phyloP scores from a whole-genome alignment of 2,329 filamentous ascomycete species.

The Escovopsis sp. region DNA sequence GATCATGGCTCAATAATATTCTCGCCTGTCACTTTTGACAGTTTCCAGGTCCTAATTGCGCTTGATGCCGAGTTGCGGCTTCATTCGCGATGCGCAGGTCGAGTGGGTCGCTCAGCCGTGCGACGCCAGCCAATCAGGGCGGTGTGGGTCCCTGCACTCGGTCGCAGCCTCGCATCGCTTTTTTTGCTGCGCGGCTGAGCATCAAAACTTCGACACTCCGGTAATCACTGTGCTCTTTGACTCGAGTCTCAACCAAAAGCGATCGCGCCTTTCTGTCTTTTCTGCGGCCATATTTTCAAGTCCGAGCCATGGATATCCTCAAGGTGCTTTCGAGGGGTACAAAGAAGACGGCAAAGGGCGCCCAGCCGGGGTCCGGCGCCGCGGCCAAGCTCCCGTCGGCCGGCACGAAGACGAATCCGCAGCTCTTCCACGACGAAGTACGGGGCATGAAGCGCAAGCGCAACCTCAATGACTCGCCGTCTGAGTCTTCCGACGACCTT shows the following conservation, averaged over 20 bases:
- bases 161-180: too few relatives aligned
- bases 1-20: too few relatives aligned
- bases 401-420: conserved; percentile 49
- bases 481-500: conserved; percentile 17
- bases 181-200: conserved; percentile 6
- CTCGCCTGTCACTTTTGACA: too few relatives aligned
- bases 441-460: conserved; percentile 43
- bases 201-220: conserved; percentile 8
- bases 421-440: conserved; percentile 50
- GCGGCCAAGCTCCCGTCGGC: conserved; percentile 44
- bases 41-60: too few relatives aligned
- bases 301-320: conserved; percentile 49
- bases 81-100: too few relatives aligned
- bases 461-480: conserved; percentile 21
- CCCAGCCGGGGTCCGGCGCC: conserved; percentile 15
- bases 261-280: too few relatives aligned
- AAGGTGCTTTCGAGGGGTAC: conserved; percentile 58
- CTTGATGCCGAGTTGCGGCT: too few relatives aligned
- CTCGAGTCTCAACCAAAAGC: too few relatives aligned
- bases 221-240: neutral
- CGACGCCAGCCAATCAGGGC: too few relatives aligned
- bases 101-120: too few relatives aligned
- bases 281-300: too few relatives aligned
- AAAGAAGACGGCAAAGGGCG: conserved; percentile 34
- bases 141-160: too few relatives aligned